Evolutionary conservation across 805 yeast species (phyloP), one percentile per base, ranked within the genome.

Genomic region (Candida saitoana): DNA sequence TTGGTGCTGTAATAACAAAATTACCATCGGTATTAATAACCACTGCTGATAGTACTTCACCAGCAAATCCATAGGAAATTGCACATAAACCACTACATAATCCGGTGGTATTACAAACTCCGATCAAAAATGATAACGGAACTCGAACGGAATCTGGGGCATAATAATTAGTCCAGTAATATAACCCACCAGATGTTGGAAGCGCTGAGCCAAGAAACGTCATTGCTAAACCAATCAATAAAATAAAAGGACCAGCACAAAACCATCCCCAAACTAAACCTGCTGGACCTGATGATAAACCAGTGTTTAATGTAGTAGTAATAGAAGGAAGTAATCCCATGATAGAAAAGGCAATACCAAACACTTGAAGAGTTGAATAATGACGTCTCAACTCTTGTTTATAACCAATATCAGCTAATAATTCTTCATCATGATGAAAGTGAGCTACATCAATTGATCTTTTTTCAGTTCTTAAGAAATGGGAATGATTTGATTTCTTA

Each of bases 211-310:
- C 85, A 45, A 81, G 57, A 51, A 80, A 84, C 8, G 84, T 68
- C 79, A 83, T 74, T 16, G 81, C 67, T 4, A 74, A 47, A 16
- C 86, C 87, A 11, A 79, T 73, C 8, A 69, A 55, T 42, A 80
- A 51, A 43, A 82, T 78, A 51, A 79, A 76, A 14, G 66, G 44
- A 3, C 78, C 69, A 20, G 85, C 72, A 11, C 78, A 52, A 36
- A 79, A 59, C 89, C 89, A 83, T 36, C 85, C 83, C 88, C 88
- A 82, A 4, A 81, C 65, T 40, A 80, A 67, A 11, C 81, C 80
- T 5, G 71, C 77, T 0, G 84, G 78, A 5, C 87, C 87, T 0
- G 82, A 76, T 18, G 74, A 56, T 12, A 82, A 62, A 16, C 81
- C 81, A 32, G 69, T 65, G 7, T 63, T 63, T 25, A 80, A 55